These are phyloP conservation scores for Ustilago nuda DNA, from an alignment of 1,284 basidiomycete genomes.

Conservation along the genomic window DNA sequence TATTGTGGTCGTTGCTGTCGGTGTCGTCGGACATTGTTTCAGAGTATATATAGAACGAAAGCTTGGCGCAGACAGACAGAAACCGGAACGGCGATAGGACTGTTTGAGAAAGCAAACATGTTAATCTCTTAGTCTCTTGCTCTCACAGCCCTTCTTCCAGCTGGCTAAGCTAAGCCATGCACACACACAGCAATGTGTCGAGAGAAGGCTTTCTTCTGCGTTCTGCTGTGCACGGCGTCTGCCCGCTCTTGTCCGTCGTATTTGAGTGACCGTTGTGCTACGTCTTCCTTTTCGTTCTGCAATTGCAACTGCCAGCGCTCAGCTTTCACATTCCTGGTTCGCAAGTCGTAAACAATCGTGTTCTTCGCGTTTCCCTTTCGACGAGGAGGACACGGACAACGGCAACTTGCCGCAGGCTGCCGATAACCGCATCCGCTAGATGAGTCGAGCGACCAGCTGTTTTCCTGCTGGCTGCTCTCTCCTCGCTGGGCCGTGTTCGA, in stretches of 20 bases:
- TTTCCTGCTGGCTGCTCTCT: not conserved
- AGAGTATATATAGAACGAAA: no score
- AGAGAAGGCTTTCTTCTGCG: not conserved
- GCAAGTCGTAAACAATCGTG: not conserved
- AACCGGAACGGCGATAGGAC: not conserved
- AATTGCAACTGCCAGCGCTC: not conserved
- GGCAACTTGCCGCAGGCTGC: not conserved
- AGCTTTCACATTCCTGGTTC: constrained; percentile 2
- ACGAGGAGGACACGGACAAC: not conserved
- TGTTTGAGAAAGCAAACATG: not conserved
- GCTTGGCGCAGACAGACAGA: not conserved
- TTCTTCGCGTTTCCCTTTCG: not conserved
- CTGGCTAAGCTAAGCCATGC: not conserved
- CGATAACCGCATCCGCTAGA: not conserved
- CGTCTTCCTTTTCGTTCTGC: not conserved
- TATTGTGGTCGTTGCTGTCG: not conserved
- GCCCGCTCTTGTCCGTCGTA: not conserved
- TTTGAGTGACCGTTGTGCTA: not conserved
- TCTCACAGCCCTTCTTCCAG: not conserved
- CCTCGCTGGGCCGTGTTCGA: not conserved
- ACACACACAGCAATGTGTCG: not conserved
- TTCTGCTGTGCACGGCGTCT: not conserved
- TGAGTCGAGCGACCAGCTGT: not conserved
- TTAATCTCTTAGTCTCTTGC: not conserved
- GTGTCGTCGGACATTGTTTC: not conserved